Conservation (phyloP, 805 yeast species). For the Starmerella stellata region DNA sequence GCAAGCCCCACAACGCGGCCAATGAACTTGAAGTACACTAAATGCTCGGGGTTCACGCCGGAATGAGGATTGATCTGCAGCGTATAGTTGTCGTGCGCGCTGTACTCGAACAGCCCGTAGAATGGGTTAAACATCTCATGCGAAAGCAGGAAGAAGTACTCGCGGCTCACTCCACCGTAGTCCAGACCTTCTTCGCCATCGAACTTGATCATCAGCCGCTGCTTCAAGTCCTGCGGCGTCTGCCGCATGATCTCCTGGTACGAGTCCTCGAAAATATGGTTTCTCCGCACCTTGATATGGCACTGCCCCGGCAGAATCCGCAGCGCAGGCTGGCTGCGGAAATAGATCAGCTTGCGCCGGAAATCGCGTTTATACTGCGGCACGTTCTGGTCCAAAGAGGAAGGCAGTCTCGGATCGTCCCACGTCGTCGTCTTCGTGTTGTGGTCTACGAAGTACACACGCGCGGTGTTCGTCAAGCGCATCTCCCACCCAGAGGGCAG, state of each 20-base stretch:
- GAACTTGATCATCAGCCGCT: constrained; percentile 91
- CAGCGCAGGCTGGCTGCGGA: constrained; percentile 94
- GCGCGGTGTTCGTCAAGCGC: constrained; percentile 96
- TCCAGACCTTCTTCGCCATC: constrained; percentile 99
- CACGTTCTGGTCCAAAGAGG: constrained; percentile 91
- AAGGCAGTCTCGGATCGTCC: constrained; percentile 98
- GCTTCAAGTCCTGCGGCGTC: constrained; percentile 94
- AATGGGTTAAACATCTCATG: constrained; percentile 98
- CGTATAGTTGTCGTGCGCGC: constrained; percentile 95
- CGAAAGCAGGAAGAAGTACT: constrained; percentile 85
- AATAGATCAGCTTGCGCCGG: constrained; percentile 90
- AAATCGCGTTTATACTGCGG: constrained; percentile 99
- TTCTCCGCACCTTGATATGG: constrained; percentile 92
- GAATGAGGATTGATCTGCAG: constrained; percentile 95
- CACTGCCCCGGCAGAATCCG: constrained; percentile 97
- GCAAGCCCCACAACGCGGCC: constrained; percentile 97
- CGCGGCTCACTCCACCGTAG: constrained; percentile 98
- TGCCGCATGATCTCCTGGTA: constrained; percentile 98
- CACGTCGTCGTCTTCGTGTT: constrained; percentile 98
- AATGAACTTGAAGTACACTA: constrained; percentile 92
- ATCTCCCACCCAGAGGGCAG: constrained; percentile 99
- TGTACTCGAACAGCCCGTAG: constrained; percentile 90
- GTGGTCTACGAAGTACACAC: constrained; percentile 97
- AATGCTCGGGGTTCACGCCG: constrained; percentile 92
- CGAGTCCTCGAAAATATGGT: constrained; percentile 90